phyloP scores from a whole-genome alignment of 257 asterid genomes.

The Mentha longifolia region DNA sequence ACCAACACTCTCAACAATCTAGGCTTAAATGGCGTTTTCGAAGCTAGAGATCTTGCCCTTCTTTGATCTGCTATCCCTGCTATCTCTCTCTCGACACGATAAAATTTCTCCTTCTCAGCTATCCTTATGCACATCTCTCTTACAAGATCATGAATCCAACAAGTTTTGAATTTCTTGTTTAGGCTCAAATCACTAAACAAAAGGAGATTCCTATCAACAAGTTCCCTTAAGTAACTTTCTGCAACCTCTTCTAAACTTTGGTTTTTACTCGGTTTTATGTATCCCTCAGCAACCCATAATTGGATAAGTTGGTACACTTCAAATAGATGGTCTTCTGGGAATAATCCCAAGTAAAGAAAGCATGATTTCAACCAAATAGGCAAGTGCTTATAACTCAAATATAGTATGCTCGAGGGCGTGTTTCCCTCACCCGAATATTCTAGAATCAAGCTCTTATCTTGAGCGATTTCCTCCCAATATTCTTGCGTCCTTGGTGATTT shows the following conservation, averaged over 20 bases:
- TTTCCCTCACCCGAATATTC: not conserved
- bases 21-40: no score
- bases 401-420: not conserved
- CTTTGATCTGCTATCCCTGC: not conserved
- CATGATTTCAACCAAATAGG: not conserved
- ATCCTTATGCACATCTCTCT: constrained; percentile 3
- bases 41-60: not conserved
- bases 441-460: not conserved
- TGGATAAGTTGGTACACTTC: not conserved
- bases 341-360: constrained; percentile 11
- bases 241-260: not conserved
- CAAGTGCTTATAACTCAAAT: constrained; percentile 21
- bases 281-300: constrained; percentile 19
- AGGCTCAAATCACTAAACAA: not conserved
- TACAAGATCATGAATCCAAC: constrained; percentile 10
- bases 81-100: not conserved
- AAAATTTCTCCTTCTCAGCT: not conserved
- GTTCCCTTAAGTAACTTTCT: constrained; percentile 3
- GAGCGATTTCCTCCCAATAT: not conserved
- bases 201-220: constrained; percentile 21
- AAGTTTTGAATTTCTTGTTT: not conserved
- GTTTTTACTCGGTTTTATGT: not conserved
- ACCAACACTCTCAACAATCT: no score
- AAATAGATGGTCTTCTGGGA: constrained; percentile 5
- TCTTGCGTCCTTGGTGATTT: not conserved